A percentile compares a stretch with the other conserved stretches of the same genome.
Conservation (phyloP, 2,329 filamentous ascomycete species). For the Fusarium xyrophilum region DNA sequence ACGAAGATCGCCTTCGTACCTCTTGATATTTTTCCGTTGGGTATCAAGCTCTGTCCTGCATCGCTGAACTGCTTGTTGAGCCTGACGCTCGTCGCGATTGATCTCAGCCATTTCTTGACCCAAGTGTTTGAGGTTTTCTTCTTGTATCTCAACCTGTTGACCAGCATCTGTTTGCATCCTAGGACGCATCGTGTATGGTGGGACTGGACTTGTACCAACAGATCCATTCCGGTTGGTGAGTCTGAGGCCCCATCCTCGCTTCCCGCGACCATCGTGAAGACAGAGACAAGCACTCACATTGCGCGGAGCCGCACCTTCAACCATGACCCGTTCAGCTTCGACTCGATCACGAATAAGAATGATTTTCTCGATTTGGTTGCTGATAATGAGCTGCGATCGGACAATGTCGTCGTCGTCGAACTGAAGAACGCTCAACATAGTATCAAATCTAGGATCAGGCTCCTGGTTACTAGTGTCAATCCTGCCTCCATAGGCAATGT, state of each 20-base stretch:
- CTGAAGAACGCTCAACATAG: conserved; percentile 79
- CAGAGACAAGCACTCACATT: conserved; percentile 79
- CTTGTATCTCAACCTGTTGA: conserved; percentile 65
- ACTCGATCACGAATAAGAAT: conserved; percentile 74
- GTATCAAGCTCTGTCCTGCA: conserved; percentile 57
- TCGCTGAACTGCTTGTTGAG: conserved; percentile 57
- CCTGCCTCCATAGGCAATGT: conserved; percentile 47
- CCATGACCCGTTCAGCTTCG: conserved; percentile 74
- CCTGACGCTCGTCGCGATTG: conserved; percentile 55
- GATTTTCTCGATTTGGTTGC: conserved; percentile 81
- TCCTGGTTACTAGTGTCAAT: conserved; percentile 61
- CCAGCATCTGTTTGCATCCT: conserved; percentile 84
- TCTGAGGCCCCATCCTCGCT: conserved; percentile 65
- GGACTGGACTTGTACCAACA: conserved; percentile 52
- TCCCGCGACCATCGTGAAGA: conserved; percentile 64
- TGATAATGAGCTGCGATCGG: conserved; percentile 83
- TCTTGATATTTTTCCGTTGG: conserved; percentile 45
- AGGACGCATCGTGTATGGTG: conserved; percentile 59
- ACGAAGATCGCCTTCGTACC: conserved; percentile 63
- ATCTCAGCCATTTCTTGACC: conserved; percentile 61
- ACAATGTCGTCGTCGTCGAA: conserved; percentile 82
- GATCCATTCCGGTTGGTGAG: conserved; percentile 55
- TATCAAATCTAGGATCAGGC: conserved; percentile 75
- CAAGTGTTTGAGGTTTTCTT: conserved; percentile 60
- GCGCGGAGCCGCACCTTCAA: conserved; percentile 62